These are phyloP conservation scores for Tagetes patula DNA, from an alignment of 129 eudicot genomes.

Conservation along the genomic window DNA sequence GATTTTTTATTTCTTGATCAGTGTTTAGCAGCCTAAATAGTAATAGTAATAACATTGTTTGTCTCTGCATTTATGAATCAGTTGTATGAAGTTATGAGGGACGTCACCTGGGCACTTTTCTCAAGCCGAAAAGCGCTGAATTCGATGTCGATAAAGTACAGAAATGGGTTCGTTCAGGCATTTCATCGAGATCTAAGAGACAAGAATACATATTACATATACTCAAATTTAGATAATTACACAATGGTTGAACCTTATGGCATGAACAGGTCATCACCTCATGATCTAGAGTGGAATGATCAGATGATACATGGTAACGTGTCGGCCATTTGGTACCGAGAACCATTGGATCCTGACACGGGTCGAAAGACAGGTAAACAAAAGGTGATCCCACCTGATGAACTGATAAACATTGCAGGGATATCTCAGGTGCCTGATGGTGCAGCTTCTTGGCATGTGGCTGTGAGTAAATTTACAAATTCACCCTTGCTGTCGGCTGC, in stretches of 20 bases:
- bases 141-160: slow-evolving; percentile 78
- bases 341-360: slow-evolving; percentile 72
- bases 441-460: slow-evolving; percentile 90
- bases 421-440: slow-evolving; percentile 96
- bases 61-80: slow-evolving; percentile 26
- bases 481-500: slow-evolving; percentile 95
- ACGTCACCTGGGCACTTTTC: slow-evolving; percentile 87
- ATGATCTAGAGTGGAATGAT: slow-evolving; percentile 68
- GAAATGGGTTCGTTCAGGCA: slow-evolving; percentile 95
- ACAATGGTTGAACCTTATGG: slow-evolving; percentile 54
- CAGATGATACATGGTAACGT: slow-evolving; percentile 63
- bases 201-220: slow-evolving; percentile 80
- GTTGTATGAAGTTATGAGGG: slow-evolving; percentile 87
- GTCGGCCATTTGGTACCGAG: slow-evolving; percentile 88
- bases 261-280: slow-evolving; percentile 49
- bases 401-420: slow-evolving; percentile 82
- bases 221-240: slow-evolving; percentile 72
- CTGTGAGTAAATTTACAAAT: slow-evolving; percentile 75
- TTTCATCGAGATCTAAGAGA: slow-evolving; percentile 81
- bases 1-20: too few species aligned
- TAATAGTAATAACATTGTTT: background rate
- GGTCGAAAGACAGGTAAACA: slow-evolving; percentile 67
- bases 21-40: background rate
- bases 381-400: slow-evolving; percentile 74
- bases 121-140: slow-evolving; percentile 83